Evolutionary conservation across 2,329 filamentous ascomycete species (phyloP), one percentile per base, ranked within the genome.

Genomic region (Arthrobotrys conoides): DNA sequence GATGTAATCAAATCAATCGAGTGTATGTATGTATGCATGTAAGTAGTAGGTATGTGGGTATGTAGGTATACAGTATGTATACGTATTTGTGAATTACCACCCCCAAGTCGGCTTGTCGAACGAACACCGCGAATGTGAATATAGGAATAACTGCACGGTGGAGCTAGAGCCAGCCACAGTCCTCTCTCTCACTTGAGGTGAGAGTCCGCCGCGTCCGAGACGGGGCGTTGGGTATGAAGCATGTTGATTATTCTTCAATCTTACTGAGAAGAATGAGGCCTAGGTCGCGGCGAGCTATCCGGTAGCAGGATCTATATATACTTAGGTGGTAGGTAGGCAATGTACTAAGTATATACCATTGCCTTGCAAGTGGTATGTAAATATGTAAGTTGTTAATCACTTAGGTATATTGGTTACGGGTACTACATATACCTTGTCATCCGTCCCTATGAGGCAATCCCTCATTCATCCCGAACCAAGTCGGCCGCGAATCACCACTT

Each of bases 201-300:
- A 76, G 57, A 76, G 41, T 70, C 72, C 30, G 72, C 72, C 72
- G 72, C 72, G 72, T 76, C 72, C 30, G 72, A 61, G 65, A 76
- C 72, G 65, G 66, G 48, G 72, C 72, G 38, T 76, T 51, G 57
- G 41, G 57, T 67, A 65, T 76, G 51, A 59, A 53, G 66, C 72
- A 76, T 76, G 65, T 76, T 70, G 72, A 61, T 59, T 48, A 49
- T 66, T 36, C 30, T 55, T 49, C 51, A 41, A 24, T 46, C 38
- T 57, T 68, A 20, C 38, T 33, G 16, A n/a, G 55, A 55, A 49
- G 49, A 36, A 51, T 27, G 38, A 27, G 57, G 36, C 57, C 57
- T 61, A 51, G 49, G 72, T 38, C 22, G 48, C 36, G 59, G 72
- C 48, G 48, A 46, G 68, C 38, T 66, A 66, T 70, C 30, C 16